A percentile compares a stretch with the other conserved stretches of the same genome.
phyloP scores from a whole-genome alignment of 2,329 filamentous ascomycete species.

The Fusarium musae region DNA sequence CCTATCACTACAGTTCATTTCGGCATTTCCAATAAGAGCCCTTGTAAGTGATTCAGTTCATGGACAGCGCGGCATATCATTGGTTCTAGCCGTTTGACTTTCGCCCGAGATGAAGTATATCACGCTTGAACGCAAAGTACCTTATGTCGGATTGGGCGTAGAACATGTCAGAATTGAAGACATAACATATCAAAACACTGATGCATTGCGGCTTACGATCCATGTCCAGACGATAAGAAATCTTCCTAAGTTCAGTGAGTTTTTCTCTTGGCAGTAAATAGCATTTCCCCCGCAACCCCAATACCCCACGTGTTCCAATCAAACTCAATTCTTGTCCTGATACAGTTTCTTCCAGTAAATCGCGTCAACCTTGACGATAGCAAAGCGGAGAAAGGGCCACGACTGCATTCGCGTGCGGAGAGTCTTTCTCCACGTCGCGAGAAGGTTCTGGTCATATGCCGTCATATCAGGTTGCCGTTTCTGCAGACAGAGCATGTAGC shows the following conservation, averaged over 20 bases:
- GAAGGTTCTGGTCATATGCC: neutral
- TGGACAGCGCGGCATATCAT: neutral
- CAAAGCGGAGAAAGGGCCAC: neutral
- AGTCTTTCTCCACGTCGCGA: neutral
- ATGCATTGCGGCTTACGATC: no score
- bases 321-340: neutral
- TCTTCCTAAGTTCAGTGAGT: no score
- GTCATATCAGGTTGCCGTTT: neutral
- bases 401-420: neutral
- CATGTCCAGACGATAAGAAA: no score
- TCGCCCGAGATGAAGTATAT: no score
- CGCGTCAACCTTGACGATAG: constrained; percentile 9
- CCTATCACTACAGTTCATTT: rapidly evolving
- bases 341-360: constrained; percentile 15
- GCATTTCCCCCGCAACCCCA: rapidly evolving
- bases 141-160: no score
- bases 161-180: no score
- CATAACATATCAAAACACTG: no score
- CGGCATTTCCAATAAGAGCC: neutral
- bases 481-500: constrained; percentile 5
- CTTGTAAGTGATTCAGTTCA: neutral
- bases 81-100: neutral
- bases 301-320: neutral
- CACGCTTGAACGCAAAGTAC: no score
- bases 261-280: no score